Base-by-base conservation (phyloP, 371 early-diverging fungal genomes). In the Rhizopus stolonifer region DNA sequence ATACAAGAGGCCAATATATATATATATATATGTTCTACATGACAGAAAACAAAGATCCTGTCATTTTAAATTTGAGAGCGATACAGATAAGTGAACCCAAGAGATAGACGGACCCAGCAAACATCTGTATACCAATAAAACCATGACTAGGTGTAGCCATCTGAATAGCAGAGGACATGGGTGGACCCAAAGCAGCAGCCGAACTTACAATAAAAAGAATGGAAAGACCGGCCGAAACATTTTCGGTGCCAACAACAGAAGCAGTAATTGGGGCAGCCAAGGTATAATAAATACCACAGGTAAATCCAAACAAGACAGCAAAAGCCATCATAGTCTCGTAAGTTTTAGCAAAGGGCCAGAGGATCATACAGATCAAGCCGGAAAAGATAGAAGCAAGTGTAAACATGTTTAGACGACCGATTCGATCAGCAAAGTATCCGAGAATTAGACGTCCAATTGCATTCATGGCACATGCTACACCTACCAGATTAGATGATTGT, bases 391-490 rank as follows among this genome's bases (percentile, higher is more conserved):
- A 59, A 1, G 65, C 25, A 9, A 67, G 49, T 2, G 61, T 44
- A 25, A 54, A 67, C 54, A 61, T 68, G 26, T 67, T 69, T 3
- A 88, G 66, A 31, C 81, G 74, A 1, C 92, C 92, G 31, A 87
- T 60, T 14, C 53, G 58, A 40, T 87, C 87, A 19, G 84, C 82
- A 38, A 77, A 61, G 25, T 77, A 64, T 3, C 91, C 91, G 15
- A 83, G 67, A 7, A 79, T 52, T 31, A 91, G 62, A 40, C 92
- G 84, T 4, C 88, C 88, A 4, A 85, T 50, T 0, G 86, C 87
- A 31, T 69, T 69, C 62, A 72, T 52, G 6, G 70, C 67, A 42
- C 65, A 69, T 14, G 56, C 34, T 23, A 70, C 62, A 22, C 61
- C 62, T 4, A 73, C 58, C 17, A 69, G 36, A 33, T 60, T 67